Evolutionary conservation across 495 filamentous ascomycete species (phyloP), one percentile per base, ranked within the genome.

Genomic region (Paragyromitra xinjiangensis): DNA sequence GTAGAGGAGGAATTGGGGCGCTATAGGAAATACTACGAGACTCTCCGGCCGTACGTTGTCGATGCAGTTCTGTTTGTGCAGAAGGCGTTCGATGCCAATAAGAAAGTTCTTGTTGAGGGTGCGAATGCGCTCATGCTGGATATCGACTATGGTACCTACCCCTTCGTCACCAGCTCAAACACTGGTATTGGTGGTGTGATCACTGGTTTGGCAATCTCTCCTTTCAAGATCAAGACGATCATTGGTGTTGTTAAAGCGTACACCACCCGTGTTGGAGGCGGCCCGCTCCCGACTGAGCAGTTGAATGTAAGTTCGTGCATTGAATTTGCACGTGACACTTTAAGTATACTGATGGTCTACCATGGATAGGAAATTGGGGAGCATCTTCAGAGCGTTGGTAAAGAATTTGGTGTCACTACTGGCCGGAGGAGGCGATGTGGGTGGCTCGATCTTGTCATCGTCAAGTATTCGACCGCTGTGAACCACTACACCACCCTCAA

Each of bases 161-260:
- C 94, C 71, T 95, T 88, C 79, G 94, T 96, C 69, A 97, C 94
- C 34, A 93, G 90, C 14, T 91, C 90, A 53, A 92, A 90, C 81
- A 92, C 90, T 67, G 89, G 89, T 29, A 86, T 93, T 14, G 93
- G 92, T 24, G 94, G 94, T 67, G 88, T 91, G 81, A 88, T 96
- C 67, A 90, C 91, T 65, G 93, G 92, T 12, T 87, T 95, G 12
- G 85, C 85, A 26, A 83, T 92, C 68, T 86, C 86, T 63, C 86
- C 86, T 48, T 83, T 82, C 72, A 86, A 86, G 59, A 85, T 91
- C 83, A 87, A 88, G 79, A 85, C 87, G 69, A 87, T 94, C 53
- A 90, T 96, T 80, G 93, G 94, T 59, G 94, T 98, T 8, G 90
- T 95, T 63, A 97, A 98, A 83, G 94, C 94, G 7, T 92, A 87